These are phyloP conservation scores for Camellia granthamiana DNA, from an alignment of 148 eudicot species.

Conservation along the genomic window DNA sequence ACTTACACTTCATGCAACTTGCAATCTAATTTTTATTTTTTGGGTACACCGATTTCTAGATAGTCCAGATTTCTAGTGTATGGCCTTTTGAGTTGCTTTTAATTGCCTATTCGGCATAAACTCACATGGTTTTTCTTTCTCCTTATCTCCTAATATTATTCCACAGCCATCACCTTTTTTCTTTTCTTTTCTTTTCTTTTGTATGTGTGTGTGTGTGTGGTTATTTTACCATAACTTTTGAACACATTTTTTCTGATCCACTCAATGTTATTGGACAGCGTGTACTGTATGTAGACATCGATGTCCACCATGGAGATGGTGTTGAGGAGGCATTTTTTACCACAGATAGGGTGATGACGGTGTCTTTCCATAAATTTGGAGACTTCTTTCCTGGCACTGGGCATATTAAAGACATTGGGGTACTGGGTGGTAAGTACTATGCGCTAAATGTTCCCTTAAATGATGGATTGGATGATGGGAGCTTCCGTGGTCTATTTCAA, in stretches of 20 bases:
- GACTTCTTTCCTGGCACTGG: conserved; percentile 96
- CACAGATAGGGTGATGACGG: conserved; percentile 95
- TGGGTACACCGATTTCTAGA: background rate
- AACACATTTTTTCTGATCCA: background rate
- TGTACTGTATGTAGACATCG: conserved; percentile 82
- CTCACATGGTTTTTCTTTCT: background rate
- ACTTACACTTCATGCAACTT: background rate
- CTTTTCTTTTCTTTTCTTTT: background rate
- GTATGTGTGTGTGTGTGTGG: no score
- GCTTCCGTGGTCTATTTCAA: conserved; percentile 75
- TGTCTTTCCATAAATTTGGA: conserved; percentile 92
- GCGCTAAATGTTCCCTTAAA: conserved; percentile 87
- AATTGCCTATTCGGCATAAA: background rate
- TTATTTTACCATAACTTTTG: background rate
- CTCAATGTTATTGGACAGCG: conserved; percentile 52
- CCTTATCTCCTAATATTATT: background rate
- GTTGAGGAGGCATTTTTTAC: conserved; percentile 93
- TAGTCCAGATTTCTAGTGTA: background rate
- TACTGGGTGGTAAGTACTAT: conserved; percentile 66
- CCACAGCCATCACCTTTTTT: background rate
- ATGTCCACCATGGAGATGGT: conserved; percentile 95
- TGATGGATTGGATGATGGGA: conserved; percentile 83
- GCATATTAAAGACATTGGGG: conserved; percentile 82
- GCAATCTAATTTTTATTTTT: background rate
- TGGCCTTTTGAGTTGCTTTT: background rate